A percentile compares a stretch with the other conserved stretches of the same genome.
Evolutionary conservation across 345 rosid genomes (phyloP).

Genomic region (Psidium friedrichsthalianum): DNA sequence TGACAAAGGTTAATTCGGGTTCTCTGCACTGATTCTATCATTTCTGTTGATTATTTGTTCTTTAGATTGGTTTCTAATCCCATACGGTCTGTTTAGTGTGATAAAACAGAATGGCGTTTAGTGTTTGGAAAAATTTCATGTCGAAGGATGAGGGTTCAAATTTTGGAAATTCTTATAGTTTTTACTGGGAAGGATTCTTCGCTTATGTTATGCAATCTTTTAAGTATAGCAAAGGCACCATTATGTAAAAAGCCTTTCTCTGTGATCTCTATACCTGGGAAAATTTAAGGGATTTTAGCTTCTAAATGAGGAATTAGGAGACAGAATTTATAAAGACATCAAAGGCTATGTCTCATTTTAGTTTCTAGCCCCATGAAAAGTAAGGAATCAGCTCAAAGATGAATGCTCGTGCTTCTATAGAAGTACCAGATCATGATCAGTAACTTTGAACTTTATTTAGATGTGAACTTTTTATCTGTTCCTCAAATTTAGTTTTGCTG

Average conservation of each 20-base stretch:
- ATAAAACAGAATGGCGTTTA: neutral
- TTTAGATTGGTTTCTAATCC: neutral
- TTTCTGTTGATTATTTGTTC: neutral
- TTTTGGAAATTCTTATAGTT: neutral
- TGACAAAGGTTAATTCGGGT: slow-evolving; percentile 29
- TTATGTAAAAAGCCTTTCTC: neutral
- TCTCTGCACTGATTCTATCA: neutral
- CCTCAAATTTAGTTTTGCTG: neutral
- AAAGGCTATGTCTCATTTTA: neutral
- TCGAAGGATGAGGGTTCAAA: neutral
- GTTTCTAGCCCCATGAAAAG: neutral
- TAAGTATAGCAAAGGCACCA: neutral
- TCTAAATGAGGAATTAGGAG: neutral
- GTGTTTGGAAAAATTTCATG: neutral
- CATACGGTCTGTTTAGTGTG: neutral
- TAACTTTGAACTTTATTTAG: neutral
- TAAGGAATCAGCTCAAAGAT: neutral
- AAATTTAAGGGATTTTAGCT: neutral
- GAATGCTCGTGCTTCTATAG: neutral
- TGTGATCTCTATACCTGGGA: neutral
- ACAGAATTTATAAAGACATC: neutral
- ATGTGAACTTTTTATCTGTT: neutral
- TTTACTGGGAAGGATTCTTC: neutral
- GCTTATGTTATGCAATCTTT: neutral
- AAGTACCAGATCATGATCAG: neutral